These are phyloP conservation scores for Xylaria sp. DNA, from an alignment of 495 filamentous ascomycete species.

Conservation along the genomic window DNA sequence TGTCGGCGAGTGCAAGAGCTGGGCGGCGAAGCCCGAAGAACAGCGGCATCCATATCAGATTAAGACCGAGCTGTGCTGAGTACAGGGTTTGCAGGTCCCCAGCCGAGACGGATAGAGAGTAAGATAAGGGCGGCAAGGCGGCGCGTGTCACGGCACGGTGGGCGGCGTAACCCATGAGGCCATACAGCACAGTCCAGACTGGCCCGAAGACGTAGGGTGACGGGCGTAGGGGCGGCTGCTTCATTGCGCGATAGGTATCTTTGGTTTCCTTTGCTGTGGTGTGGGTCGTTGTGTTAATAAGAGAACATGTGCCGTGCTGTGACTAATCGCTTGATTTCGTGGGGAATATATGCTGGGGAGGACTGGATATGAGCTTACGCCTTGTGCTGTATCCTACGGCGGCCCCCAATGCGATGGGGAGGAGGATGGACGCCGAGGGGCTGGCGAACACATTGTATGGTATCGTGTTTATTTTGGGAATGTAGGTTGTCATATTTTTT, in stretches of 20 bases:
- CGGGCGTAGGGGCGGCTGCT: conserved; percentile 81
- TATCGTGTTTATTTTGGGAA: conserved; percentile 63
- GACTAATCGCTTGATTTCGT: not conserved
- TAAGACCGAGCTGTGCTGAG: conserved; percentile 81
- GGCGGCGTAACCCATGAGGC: conserved; percentile 85
- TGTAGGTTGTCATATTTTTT: conserved; percentile 70
- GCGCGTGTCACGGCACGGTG: conserved; percentile 70
- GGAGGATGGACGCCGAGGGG: conserved; percentile 70
- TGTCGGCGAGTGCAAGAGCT: conserved; percentile 75
- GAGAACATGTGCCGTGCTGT: not conserved
- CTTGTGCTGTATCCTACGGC: conserved; percentile 66
- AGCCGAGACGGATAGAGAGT: conserved; percentile 36
- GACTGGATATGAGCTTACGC: conserved; percentile 51
- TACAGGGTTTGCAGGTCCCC: conserved; percentile 66
- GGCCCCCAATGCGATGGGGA: conserved; percentile 70
- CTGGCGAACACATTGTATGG: conserved; percentile 68
- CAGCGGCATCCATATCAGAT: conserved; percentile 91
- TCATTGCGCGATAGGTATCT: conserved; percentile 68
- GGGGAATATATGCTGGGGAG: not conserved
- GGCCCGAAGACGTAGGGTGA: conserved; percentile 83
- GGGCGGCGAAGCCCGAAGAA: conserved; percentile 80
- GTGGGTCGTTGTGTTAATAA: conserved; percentile 18
- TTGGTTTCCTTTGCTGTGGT: conserved; percentile 62
- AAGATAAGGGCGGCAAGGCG: conserved; percentile 48
- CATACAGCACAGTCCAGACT: conserved; percentile 87